Conservation (phyloP, 139 green algal genomes). For the Chlorella vulgaris region DNA sequence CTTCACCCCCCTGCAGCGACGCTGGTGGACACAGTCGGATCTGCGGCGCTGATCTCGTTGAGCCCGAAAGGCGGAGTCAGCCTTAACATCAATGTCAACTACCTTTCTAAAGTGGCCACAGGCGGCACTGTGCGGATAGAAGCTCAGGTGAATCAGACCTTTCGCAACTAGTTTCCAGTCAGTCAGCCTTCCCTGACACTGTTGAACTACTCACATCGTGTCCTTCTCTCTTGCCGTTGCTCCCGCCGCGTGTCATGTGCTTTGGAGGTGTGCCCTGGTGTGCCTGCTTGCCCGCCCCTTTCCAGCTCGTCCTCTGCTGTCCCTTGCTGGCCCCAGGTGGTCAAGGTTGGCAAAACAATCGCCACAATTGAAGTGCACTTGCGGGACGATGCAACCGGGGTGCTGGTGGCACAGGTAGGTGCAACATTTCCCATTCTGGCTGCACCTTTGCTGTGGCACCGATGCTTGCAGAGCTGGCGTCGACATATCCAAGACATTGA, state of each 20-base stretch:
- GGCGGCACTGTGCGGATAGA: slow-evolving; percentile 8
- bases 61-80: slow-evolving; percentile 28
- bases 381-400: neutral
- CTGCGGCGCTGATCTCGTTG: slow-evolving; percentile 44
- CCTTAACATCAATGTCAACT: slow-evolving; percentile 42
- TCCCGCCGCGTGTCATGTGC: neutral
- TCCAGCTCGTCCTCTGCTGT: neutral
- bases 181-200: no score
- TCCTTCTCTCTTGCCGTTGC: neutral
- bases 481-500: no score
- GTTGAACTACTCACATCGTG: neutral
- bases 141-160: neutral
- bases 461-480: no score
- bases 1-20: no score
- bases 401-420: neutral
- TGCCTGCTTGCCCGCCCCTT: no score
- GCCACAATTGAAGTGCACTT: slow-evolving; percentile 17
- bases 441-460: no score
- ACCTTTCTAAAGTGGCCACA: slow-evolving; percentile 11
- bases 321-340: slow-evolving; percentile 1
- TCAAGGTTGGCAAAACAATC: neutral
- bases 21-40: slow-evolving; percentile 48
- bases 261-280: neutral
- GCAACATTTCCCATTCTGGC: no score
- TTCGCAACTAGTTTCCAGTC: no score